Evolutionary conservation across 2,329 filamentous ascomycete species (phyloP).

Genomic region (Diplodia mutila): DNA sequence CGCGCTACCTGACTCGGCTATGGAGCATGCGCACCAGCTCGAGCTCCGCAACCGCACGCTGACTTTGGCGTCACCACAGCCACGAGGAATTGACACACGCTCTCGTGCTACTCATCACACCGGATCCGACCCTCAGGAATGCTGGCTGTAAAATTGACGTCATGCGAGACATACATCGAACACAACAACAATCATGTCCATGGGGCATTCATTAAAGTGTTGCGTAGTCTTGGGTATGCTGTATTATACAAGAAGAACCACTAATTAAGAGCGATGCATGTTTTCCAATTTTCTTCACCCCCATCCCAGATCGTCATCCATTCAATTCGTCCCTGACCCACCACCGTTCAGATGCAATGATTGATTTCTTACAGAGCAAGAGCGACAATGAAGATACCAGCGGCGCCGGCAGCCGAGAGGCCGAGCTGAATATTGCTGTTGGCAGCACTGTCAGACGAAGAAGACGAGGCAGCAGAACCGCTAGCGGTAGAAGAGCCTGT

Average conservation of each 20-base stretch:
- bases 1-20: conserved; percentile 5
- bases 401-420: conserved; percentile 38
- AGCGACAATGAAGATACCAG: conserved; percentile 41
- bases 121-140: background rate
- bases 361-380: conserved; percentile 42
- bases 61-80: background rate
- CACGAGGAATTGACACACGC: conserved; percentile 1
- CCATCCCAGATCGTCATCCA: background rate
- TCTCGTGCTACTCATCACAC: background rate
- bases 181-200: background rate
- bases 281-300: conserved; percentile 17
- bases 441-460: conserved; percentile 37
- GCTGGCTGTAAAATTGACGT: background rate
- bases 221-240: conserved; percentile 1
- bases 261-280: conserved; percentile 2
- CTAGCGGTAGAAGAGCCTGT: conserved; percentile 29
- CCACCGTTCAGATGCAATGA: background rate
- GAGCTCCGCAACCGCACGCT: conserved; percentile 2
- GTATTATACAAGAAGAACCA: conserved; percentile 2
- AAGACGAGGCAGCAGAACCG: conserved; percentile 29
- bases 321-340: conserved; percentile 4
- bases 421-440: conserved; percentile 35
- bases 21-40: conserved; percentile 16
- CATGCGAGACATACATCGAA: background rate
- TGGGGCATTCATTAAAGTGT: background rate